phyloP scores from a whole-genome alignment of 352 stramenopile genomes.

The Phytophthora idaei region DNA sequence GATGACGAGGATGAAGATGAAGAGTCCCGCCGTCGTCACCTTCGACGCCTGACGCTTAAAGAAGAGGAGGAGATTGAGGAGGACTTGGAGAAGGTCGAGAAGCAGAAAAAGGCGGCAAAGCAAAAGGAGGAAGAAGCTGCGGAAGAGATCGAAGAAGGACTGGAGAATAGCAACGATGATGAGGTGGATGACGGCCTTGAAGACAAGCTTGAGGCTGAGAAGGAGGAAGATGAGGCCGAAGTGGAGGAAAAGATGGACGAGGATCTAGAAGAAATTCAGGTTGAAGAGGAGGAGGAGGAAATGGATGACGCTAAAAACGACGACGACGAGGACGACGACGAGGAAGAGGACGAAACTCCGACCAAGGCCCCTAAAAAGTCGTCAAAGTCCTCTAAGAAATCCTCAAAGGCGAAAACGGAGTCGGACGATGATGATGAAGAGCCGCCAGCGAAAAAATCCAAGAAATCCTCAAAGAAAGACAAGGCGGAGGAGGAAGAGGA shows the following conservation, averaged over 20 bases:
- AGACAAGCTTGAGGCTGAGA: conserved; percentile 21
- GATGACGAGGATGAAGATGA: not conserved
- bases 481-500: too few species aligned
- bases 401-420: not conserved
- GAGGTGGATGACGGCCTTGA: conserved; percentile 26
- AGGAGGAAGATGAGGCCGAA: conserved; percentile 21
- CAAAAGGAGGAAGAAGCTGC: conserved; percentile 35
- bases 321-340: conserved; percentile 15
- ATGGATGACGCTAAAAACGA: not conserved
- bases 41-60: conserved; percentile 25
- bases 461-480: too few species aligned
- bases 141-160: conserved; percentile 30
- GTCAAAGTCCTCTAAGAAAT: not conserved
- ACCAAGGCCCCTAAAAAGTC: not conserved
- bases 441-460: too few species aligned
- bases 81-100: conserved; percentile 33
- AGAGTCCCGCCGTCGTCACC: not conserved
- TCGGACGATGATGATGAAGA: not conserved
- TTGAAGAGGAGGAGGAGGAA: conserved; percentile 8
- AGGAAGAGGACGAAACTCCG: not conserved
- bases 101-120: conserved; percentile 24
- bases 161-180: conserved; percentile 25
- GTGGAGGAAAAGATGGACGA: conserved; percentile 14
- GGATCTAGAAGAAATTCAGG: conserved; percentile 10
- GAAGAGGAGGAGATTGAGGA: conserved; percentile 35